These are phyloP conservation scores for Debaryomyces castellii DNA, from an alignment of 805 yeast species.

Conservation along the genomic window DNA sequence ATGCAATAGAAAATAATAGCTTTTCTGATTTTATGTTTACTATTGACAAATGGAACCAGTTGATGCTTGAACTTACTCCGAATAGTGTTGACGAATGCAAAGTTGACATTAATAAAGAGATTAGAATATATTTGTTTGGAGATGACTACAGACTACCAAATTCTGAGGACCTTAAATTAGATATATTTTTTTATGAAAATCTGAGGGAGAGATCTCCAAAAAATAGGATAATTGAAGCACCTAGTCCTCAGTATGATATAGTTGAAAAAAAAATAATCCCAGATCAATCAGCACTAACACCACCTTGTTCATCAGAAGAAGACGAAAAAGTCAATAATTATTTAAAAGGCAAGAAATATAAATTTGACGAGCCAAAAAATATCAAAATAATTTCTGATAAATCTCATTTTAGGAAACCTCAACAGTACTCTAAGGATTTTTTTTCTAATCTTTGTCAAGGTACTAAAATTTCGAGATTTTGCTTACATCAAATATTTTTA, in stretches of 20 bases:
- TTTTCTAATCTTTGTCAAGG: constrained; percentile 18
- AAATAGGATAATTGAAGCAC: constrained; percentile 4
- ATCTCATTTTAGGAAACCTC: constrained; percentile 16
- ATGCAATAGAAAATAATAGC: constrained; percentile 30
- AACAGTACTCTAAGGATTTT: constrained; percentile 18
- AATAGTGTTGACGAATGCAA: constrained; percentile 12
- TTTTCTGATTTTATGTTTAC: constrained; percentile 34
- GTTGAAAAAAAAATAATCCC: neutral
- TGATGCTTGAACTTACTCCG: constrained; percentile 40
- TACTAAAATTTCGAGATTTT: constrained; percentile 27
- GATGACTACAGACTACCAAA: constrained; percentile 13
- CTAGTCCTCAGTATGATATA: constrained; percentile 3
- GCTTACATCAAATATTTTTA: constrained; percentile 67
- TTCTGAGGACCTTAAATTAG: constrained; percentile 19
- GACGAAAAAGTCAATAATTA: constrained; percentile 4
- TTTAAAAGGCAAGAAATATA: neutral
- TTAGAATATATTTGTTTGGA: constrained; percentile 15
- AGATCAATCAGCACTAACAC: constrained; percentile 3
- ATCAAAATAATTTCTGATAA: neutral
- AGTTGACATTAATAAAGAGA: constrained; percentile 24
- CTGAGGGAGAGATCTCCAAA: constrained; percentile 8
- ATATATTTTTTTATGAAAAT: constrained; percentile 17
- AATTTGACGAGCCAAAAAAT: neutral
- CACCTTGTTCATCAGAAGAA: constrained; percentile 8
- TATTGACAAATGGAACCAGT: constrained; percentile 41